Base-by-base conservation (phyloP, 257 asterid genomes). In the Oldenlandia corymbosa region DNA sequence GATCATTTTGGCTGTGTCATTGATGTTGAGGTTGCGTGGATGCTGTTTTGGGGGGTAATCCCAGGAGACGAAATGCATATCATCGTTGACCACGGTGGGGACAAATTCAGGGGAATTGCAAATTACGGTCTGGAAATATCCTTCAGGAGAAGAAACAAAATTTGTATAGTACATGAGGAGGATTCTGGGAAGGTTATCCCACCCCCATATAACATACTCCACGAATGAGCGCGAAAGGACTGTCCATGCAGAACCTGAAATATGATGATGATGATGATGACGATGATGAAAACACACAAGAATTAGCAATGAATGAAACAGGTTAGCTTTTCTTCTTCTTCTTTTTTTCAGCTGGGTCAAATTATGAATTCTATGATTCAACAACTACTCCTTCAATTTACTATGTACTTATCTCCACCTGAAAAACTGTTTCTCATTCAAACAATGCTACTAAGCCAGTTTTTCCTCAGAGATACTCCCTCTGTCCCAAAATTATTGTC, bases 211-310 rank as follows among this genome's bases (percentile, higher is more conserved):
- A 78, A 85, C 75, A 82, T 90, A 87, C 69, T 93, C 96, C 5
- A 87, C 86, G 34, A 90, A 90, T 16, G 88, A 78, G 3, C 97
- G 91, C 3, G 99, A 87, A 58, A 90, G 73, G 69, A 93, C 73
- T 93, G 80, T 87, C 99, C 99, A 93, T 9, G 97, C 99, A 4
- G 97, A 93, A 69, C 99, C 97, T 93, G 93, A 66, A 71, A 64
- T 57, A n/a, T n/a, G n/a, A n/a, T n/a, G n/a, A n/a, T n/a, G n/a
- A n/a, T n/a, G n/a, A n/a, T n/a, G n/a, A n/a, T n/a, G n/a, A n/a
- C n/a, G n/a, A n/a, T n/a, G n/a, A n/a, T n/a, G n/a, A n/a, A 27
- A 52, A 10, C 48, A 42, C 5, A 6, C 53, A 23, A 57, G 9
- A 5, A 5, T 14, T 5, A n/a, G 48, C 48, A n/a, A n/a, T n/a